These are phyloP conservation scores for Galerina marginata DNA, from an alignment of 768 basidiomycete species.

Conservation along the genomic window DNA sequence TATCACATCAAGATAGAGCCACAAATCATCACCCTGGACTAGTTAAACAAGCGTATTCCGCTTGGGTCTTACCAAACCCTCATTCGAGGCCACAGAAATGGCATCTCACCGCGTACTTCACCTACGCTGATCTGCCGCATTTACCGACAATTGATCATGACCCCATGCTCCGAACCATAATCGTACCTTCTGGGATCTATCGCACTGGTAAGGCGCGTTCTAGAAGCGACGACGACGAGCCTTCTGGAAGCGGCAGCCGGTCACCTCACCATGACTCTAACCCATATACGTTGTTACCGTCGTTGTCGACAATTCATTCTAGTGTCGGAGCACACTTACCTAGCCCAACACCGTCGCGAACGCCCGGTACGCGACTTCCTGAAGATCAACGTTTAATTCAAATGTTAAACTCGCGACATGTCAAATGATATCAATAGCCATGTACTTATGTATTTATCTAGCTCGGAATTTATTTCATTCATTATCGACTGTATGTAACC, in stretches of 20 bases:
- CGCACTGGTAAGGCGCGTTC: slow-evolving; percentile 49
- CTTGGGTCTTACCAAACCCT: slow-evolving; percentile 55
- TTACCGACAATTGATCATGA: slow-evolving; percentile 55
- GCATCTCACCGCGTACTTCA: slow-evolving; percentile 68
- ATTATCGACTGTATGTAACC: background rate
- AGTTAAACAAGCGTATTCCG: slow-evolving; percentile 77
- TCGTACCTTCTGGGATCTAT: slow-evolving; percentile 53
- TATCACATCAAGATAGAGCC: slow-evolving; percentile 63
- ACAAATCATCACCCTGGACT: slow-evolving; percentile 59
- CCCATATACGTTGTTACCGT: slow-evolving; percentile 39
- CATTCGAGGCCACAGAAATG: slow-evolving; percentile 61
- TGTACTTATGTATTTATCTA: slow-evolving; percentile 1
- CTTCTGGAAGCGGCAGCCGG: slow-evolving; percentile 13
- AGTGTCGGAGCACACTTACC: slow-evolving; percentile 36
- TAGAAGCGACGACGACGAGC: slow-evolving; percentile 39
- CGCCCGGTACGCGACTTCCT: slow-evolving; percentile 44
- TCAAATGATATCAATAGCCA: slow-evolving; percentile 18
- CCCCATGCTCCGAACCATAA: slow-evolving; percentile 45
- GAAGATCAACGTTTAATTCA: slow-evolving; percentile 68
- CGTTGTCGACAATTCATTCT: slow-evolving; percentile 42
- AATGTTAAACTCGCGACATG: slow-evolving; percentile 54
- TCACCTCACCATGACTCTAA: slow-evolving; percentile 20
- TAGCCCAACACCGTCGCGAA: slow-evolving; percentile 27
- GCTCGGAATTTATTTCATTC: background rate
- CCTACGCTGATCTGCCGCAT: slow-evolving; percentile 50